phyloP scores from a whole-genome alignment of 306 rosid species.

The Calophaca sinica region DNA sequence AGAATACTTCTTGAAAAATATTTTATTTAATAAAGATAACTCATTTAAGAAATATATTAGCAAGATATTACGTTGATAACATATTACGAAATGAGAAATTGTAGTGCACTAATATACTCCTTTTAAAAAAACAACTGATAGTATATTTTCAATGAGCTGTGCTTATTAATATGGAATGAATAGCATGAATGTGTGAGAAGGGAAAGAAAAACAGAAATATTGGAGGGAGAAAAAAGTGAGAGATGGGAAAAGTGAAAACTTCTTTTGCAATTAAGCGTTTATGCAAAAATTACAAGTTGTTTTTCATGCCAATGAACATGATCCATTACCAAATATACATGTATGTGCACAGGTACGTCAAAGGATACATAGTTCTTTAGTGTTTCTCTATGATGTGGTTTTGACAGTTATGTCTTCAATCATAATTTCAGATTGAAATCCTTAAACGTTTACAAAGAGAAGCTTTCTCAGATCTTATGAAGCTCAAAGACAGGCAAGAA shows the following conservation, averaged over 20 bases:
- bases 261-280: neutral
- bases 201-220: neutral
- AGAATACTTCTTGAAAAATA: no score
- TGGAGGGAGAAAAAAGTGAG: neutral
- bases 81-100: no score
- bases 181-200: neutral
- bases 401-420: slow-evolving; percentile 19
- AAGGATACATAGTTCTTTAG: neutral
- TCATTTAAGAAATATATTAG: no score
- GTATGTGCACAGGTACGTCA: neutral
- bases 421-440: slow-evolving; percentile 72
- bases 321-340: neutral
- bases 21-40: no score
- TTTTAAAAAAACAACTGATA: no score
- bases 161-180: neutral
- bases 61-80: no score
- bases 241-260: no score
- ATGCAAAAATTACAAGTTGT: neutral
- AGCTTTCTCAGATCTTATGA: slow-evolving; percentile 87
- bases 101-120: no score
- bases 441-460: slow-evolving; percentile 91
- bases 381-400: slow-evolving; percentile 13
- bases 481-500: slow-evolving; percentile 90
- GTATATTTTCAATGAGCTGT: neutral
- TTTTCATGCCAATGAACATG: neutral